A percentile compares a stretch with the other conserved stretches of the same genome.
phyloP scores from a whole-genome alignment of 2,329 filamentous ascomycete species.

The Fusarium sororula region DNA sequence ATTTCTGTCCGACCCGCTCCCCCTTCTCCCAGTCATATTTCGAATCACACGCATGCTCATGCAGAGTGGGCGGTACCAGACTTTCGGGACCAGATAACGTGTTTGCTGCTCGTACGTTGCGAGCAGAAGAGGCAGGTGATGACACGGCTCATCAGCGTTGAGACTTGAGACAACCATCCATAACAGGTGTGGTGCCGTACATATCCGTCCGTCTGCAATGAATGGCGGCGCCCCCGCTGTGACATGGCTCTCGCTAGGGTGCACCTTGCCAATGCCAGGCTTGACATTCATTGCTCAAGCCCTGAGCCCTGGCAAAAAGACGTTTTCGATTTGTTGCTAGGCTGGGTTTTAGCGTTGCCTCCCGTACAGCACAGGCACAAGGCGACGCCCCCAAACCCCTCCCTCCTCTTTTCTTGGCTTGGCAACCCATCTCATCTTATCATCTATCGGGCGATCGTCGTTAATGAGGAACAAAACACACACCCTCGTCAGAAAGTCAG shows the following conservation, averaged over 20 bases:
- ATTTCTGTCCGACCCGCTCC: constrained; percentile 19
- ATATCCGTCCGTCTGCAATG: constrained; percentile 17
- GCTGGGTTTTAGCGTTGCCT: constrained; percentile 21
- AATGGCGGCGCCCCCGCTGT: constrained; percentile 17
- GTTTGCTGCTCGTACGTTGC: constrained; percentile 38
- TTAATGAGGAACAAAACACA: constrained; percentile 28
- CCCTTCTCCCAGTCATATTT: constrained; percentile 28
- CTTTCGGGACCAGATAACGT: constrained; percentile 40
- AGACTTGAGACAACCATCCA: constrained; percentile 28
- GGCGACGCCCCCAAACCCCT: constrained; percentile 17
- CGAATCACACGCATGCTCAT: constrained; percentile 34
- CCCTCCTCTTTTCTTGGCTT: constrained; percentile 1
- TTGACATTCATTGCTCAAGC: constrained; percentile 10
- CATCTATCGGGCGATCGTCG: constrained; percentile 40
- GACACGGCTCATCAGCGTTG: constrained; percentile 30
- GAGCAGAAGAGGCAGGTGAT: constrained; percentile 31
- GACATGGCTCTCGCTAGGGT: constrained; percentile 13
- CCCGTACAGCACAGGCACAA: constrained; percentile 16
- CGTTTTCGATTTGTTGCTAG: constrained; percentile 23
- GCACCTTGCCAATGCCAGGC: constrained; percentile 4
- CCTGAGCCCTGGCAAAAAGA: constrained; percentile 14
- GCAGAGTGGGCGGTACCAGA: constrained; percentile 46
- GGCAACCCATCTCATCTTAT: constrained; percentile 19
- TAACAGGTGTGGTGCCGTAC: constrained; percentile 11
- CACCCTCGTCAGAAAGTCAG: constrained; percentile 37